Evolutionary conservation across 2,329 filamentous ascomycete genomes (phyloP).

Genomic region (Cytospora piceicola): DNA sequence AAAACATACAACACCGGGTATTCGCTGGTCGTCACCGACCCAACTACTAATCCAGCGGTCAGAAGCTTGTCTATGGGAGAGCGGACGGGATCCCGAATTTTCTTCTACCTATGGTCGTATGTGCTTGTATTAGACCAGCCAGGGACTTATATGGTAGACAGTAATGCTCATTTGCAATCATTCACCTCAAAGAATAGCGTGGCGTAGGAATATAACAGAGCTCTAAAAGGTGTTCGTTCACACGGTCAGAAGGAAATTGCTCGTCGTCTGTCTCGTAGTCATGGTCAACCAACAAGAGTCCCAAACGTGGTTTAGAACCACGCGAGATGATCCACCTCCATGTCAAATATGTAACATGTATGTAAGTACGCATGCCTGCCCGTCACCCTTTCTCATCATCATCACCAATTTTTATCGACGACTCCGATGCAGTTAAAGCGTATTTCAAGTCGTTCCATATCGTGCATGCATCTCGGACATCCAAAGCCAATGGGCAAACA

Average conservation of each 20-base stretch:
- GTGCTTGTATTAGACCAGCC: not conserved
- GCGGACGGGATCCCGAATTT: not conserved
- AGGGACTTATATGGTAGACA: not conserved
- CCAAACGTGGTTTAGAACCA: not conserved
- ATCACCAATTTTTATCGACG: not conserved
- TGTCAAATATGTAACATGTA: not conserved
- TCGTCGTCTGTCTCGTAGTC: not conserved
- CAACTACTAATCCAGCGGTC: no score
- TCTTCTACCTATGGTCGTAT: not conserved
- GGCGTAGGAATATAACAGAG: no score
- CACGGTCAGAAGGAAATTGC: not conserved
- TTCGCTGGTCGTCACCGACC: no score
- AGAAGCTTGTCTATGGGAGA: not conserved
- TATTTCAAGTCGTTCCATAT: not conserved
- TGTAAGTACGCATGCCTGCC: not conserved
- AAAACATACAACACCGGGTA: conserved; percentile 18
- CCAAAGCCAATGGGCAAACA: not conserved
- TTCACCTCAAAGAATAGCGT: no score
- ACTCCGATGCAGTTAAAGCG: not conserved
- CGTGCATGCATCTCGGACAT: not conserved
- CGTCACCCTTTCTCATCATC: not conserved
- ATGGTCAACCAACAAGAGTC: not conserved
- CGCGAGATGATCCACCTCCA: not conserved
- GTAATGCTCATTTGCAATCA: no score
- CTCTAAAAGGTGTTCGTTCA: not conserved